These are phyloP conservation scores for Didymella arachidicola DNA, from an alignment of 2,329 filamentous ascomycete species.

Conservation along the genomic window DNA sequence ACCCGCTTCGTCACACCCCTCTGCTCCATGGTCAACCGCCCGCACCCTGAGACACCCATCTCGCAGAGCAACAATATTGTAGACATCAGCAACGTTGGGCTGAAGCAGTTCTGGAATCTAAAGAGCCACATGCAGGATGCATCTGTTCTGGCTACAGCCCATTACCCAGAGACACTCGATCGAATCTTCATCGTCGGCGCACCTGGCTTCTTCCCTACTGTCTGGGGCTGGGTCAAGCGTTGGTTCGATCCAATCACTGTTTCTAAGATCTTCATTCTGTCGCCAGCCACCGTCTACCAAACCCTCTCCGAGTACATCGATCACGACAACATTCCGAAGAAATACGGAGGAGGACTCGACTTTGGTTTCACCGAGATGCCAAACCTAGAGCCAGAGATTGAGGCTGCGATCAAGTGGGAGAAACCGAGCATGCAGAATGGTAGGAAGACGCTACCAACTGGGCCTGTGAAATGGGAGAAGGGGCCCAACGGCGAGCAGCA, in stretches of 20 bases:
- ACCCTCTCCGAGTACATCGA: conserved; percentile 86
- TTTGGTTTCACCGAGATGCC: conserved; percentile 81
- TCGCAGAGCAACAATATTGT: conserved; percentile 95
- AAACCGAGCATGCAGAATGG: conserved; percentile 42
- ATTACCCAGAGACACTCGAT: conserved; percentile 94
- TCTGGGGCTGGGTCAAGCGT: conserved; percentile 94
- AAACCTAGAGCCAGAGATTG: conserved; percentile 67
- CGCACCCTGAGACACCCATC: conserved; percentile 80
- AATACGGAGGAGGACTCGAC: conserved; percentile 87
- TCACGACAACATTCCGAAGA: conserved; percentile 80
- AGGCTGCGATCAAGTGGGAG: conserved; percentile 54
- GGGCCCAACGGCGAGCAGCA: conserved; percentile 53
- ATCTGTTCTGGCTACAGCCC: conserved; percentile 84
- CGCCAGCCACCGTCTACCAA: conserved; percentile 73
- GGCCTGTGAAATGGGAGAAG: conserved; percentile 58
- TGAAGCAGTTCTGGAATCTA: conserved; percentile 96
- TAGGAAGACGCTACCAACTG: conserved; percentile 55
- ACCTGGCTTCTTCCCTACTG: conserved; percentile 87
- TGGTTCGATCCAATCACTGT: conserved; percentile 88
- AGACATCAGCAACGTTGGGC: conserved; percentile 83
- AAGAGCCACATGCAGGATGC: conserved; percentile 94
- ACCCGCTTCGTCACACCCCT: conserved; percentile 86
- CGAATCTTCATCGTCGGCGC: conserved; percentile 88
- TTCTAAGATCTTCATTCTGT: conserved; percentile 94
- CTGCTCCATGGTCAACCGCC: conserved; percentile 79